phyloP scores from a whole-genome alignment of 352 stramenopile genomes.

The Phytophthora hibernalis region DNA sequence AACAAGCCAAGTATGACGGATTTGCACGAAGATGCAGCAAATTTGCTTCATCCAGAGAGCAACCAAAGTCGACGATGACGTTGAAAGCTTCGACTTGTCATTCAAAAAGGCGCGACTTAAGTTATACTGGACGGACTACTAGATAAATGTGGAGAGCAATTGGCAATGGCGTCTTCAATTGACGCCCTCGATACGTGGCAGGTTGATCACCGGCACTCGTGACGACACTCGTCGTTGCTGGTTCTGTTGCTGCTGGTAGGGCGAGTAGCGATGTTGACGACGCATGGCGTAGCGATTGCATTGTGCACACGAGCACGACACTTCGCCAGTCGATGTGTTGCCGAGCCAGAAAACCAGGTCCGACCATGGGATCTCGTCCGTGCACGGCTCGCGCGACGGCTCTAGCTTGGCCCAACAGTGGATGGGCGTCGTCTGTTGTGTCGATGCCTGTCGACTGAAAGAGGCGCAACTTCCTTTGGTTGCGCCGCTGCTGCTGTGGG shows the following conservation, averaged over 20 bases:
- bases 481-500: constrained; percentile 9
- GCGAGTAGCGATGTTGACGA: constrained; percentile 34
- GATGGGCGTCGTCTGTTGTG: not conserved
- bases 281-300: constrained; percentile 34
- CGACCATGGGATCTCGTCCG: constrained; percentile 58
- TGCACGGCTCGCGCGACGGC: constrained; percentile 58
- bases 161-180: constrained; percentile 43
- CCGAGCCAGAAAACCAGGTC: constrained; percentile 72
- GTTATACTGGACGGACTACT: constrained; percentile 21
- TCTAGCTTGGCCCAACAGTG: constrained; percentile 43
- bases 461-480: constrained; percentile 33
- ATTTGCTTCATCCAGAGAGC: too few relatives aligned
- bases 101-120: constrained; percentile 19
- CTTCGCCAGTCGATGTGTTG: constrained; percentile 52
- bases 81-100: not conserved
- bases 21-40: too few relatives aligned
- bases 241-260: constrained; percentile 42
- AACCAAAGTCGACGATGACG: not conserved
- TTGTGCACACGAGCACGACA: constrained; percentile 49
- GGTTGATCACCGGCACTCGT: constrained; percentile 62
- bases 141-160: not conserved
- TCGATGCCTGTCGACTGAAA: not conserved
- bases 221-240: constrained; percentile 49
- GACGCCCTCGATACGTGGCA: constrained; percentile 69
- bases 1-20: not conserved